Evolutionary conservation across 306 rosid genomes (phyloP).

Genomic region (Mimosa pudica): DNA sequence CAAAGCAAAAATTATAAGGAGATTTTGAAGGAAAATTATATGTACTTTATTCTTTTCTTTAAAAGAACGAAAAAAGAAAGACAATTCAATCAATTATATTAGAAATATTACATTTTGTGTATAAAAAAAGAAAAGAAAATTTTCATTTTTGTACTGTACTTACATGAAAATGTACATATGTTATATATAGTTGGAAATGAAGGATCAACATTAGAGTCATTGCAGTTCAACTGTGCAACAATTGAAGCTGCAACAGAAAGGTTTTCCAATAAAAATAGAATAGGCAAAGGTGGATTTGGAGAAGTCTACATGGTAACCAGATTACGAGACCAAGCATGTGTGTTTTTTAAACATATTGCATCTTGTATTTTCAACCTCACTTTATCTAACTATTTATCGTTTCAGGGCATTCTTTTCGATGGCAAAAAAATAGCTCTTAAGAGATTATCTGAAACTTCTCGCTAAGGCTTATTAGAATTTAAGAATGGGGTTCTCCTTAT

Average conservation of each 20-base stretch:
- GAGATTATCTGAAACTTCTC: too few relatives aligned
- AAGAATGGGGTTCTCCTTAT: neutral
- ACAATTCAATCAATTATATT: too few relatives aligned
- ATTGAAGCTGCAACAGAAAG: neutral
- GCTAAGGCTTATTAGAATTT: neutral
- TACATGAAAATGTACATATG: neutral
- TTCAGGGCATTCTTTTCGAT: too few relatives aligned
- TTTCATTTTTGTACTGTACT: neutral
- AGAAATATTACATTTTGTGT: too few relatives aligned
- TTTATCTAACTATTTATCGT: too few relatives aligned
- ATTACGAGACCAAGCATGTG: neutral
- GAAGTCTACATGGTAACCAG: neutral
- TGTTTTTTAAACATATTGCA: too few relatives aligned
- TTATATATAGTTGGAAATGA: neutral
- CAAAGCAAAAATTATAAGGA: neutral
- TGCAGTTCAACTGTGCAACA: neutral
- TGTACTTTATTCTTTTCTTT: neutral
- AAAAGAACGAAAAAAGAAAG: too few relatives aligned
- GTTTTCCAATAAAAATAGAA: neutral
- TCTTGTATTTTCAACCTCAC: too few relatives aligned
- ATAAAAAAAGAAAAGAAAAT: too few relatives aligned
- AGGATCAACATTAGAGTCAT: neutral
- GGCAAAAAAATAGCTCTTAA: too few relatives aligned
- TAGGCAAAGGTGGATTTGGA: constrained; percentile 4
- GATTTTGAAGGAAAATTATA: neutral